These are phyloP conservation scores for Phialocephala sp. DNA, from an alignment of 2,329 filamentous ascomycete species.

Conservation along the genomic window DNA sequence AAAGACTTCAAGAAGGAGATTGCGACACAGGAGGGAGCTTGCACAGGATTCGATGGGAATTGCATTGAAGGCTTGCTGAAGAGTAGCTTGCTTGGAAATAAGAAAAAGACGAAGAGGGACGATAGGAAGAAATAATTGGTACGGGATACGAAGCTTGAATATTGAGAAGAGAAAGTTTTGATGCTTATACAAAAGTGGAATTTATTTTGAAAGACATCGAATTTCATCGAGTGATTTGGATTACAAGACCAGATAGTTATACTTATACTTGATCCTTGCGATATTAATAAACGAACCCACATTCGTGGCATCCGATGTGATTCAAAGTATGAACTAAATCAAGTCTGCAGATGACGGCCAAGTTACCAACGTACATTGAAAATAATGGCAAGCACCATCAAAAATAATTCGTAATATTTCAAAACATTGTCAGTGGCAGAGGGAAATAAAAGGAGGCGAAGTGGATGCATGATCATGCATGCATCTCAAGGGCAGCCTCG, in stretches of 20 bases:
- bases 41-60: not conserved
- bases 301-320: no score
- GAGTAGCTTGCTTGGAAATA: not conserved
- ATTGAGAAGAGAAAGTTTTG: no score
- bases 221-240: no score
- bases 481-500: slow-evolving; percentile 11
- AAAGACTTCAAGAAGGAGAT: slow-evolving; percentile 3
- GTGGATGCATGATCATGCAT: no score
- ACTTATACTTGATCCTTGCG: no score
- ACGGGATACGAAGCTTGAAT: no score
- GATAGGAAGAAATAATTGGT: not conserved
- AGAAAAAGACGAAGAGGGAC: not conserved
- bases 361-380: not conserved
- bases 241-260: no score
- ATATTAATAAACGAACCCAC: no score
- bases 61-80: not conserved
- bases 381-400: slow-evolving; percentile 2
- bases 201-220: no score
- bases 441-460: not conserved
- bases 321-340: no score
- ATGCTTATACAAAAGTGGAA: no score
- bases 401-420: slow-evolving; percentile 1
- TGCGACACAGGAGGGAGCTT: not conserved
- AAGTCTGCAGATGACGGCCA: not conserved
- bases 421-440: slow-evolving; percentile 5